Conservation (phyloP, 2,329 filamentous ascomycete genomes). For the Drechslera avenae region DNA sequence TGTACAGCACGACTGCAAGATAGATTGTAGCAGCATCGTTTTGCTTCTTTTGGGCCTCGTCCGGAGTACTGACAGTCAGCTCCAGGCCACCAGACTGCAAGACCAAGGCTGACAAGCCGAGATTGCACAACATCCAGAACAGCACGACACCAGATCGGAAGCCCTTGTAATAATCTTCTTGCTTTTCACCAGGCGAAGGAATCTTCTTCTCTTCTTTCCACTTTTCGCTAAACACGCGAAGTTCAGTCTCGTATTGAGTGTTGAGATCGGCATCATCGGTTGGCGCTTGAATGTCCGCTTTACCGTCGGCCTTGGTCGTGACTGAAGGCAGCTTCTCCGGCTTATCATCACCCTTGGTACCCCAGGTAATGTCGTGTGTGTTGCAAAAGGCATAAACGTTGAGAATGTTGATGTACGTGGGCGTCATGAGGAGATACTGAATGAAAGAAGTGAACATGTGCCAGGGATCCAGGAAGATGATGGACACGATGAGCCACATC, state of each 20-base stretch:
- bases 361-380: slow-evolving; percentile 97
- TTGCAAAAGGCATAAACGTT: slow-evolving; percentile 99
- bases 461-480: slow-evolving; percentile 98
- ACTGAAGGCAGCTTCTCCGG: slow-evolving; percentile 87
- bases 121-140: slow-evolving; percentile 96
- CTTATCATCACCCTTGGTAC: slow-evolving; percentile 97
- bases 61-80: slow-evolving; percentile 44
- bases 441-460: slow-evolving; percentile 96
- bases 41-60: slow-evolving; percentile 53
- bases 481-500: slow-evolving; percentile 87
- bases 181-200: slow-evolving; percentile 71
- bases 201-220: slow-evolving; percentile 71
- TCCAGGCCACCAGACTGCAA: slow-evolving; percentile 84
- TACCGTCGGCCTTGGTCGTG: slow-evolving; percentile 89
- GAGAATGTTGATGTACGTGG: slow-evolving; percentile 96
- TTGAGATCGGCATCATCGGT: slow-evolving; percentile 95
- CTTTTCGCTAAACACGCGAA: slow-evolving; percentile 75
- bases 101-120: slow-evolving; percentile 84
- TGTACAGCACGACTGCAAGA: slow-evolving; percentile 86
- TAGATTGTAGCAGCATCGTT: slow-evolving; percentile 74
- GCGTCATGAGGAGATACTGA: slow-evolving; percentile 93
- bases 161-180: slow-evolving; percentile 98
- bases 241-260: slow-evolving; percentile 87
- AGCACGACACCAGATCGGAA: slow-evolving; percentile 91
- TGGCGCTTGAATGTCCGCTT: slow-evolving; percentile 84